Evolutionary conservation across 2,329 filamentous ascomycete genomes (phyloP).

Genomic region (Xylariaceae sp.): DNA sequence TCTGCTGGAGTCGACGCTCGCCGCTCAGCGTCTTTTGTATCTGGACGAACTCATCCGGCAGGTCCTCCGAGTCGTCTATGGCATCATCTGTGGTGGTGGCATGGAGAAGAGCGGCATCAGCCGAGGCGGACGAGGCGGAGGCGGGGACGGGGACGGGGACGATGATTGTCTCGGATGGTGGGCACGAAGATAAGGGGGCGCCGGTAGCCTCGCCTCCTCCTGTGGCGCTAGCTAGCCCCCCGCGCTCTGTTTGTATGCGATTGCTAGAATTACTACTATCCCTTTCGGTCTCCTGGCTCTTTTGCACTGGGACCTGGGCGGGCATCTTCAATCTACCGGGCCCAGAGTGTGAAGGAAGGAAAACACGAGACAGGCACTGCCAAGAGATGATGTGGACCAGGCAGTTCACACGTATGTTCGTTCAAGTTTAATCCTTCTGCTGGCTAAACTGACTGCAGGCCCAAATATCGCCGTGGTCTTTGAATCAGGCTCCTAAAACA

Average conservation of each 20-base stretch:
- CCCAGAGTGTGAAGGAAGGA: background rate
- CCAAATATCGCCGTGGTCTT: too few species aligned
- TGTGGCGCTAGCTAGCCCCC: too few species aligned
- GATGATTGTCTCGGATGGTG: too few species aligned
- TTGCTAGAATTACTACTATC: background rate
- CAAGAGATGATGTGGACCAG: too few species aligned
- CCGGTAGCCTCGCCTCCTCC: background rate
- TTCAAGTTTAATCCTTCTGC: too few species aligned
- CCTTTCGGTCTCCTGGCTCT: background rate
- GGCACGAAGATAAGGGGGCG: background rate
- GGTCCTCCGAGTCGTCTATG: conserved; percentile 37
- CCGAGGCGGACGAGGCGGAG: too few species aligned
- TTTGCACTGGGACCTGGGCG: conserved; percentile 2
- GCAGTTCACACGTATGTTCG: too few species aligned
- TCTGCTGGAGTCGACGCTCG: conserved; percentile 31
- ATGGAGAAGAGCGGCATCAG: background rate
- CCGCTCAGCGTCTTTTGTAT: conserved; percentile 37
- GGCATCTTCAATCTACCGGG: background rate
- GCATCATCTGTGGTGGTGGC: conserved; percentile 22
- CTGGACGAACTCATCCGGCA: conserved; percentile 33
- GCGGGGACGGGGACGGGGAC: too few species aligned
- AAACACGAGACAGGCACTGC: background rate
- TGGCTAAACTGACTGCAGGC: too few species aligned
- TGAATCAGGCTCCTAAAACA: too few species aligned
- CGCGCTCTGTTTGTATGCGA: too few species aligned